These are phyloP conservation scores for Silene latifolia DNA, from an alignment of 148 eudicot species.

Conservation along the genomic window DNA sequence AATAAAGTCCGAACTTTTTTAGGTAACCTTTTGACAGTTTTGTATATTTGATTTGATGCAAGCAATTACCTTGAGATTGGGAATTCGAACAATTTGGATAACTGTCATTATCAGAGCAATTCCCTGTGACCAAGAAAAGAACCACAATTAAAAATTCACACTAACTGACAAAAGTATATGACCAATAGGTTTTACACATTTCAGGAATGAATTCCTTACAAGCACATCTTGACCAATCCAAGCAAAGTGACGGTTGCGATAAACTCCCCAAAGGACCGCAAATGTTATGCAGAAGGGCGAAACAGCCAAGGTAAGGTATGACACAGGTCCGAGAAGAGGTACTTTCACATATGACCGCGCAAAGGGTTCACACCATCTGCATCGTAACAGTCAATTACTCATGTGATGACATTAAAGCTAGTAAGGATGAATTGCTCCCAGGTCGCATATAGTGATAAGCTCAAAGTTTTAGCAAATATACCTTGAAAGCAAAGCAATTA, in stretches of 20 bases:
- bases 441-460: background rate
- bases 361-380: constrained; percentile 59
- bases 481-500: constrained; percentile 72
- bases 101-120: constrained; percentile 78
- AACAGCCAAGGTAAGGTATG: constrained; percentile 72
- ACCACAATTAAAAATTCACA: background rate
- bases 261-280: constrained; percentile 69
- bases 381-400: constrained; percentile 15
- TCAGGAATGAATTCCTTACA: constrained; percentile 40
- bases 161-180: background rate
- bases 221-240: constrained; percentile 97
- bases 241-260: constrained; percentile 48
- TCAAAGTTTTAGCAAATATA: constrained; percentile 16
- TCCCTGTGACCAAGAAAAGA: constrained; percentile 44
- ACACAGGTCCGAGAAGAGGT: constrained; percentile 71
- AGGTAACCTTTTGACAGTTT: background rate
- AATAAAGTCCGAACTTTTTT: too few relatives aligned
- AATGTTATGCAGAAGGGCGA: constrained; percentile 80
- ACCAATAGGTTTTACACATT: background rate
- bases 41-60: background rate
- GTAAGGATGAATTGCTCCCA: background rate
- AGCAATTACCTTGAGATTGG: constrained; percentile 78
- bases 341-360: constrained; percentile 59
- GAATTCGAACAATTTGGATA: constrained; percentile 72
- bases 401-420: constrained; percentile 1